Percentiles rank a stretch among this genome's conserved stretches.
These are phyloP conservation scores for Aspergillus hiratsukae DNA, from an alignment of 2,329 filamentous ascomycete genomes.

Conservation along the genomic window DNA sequence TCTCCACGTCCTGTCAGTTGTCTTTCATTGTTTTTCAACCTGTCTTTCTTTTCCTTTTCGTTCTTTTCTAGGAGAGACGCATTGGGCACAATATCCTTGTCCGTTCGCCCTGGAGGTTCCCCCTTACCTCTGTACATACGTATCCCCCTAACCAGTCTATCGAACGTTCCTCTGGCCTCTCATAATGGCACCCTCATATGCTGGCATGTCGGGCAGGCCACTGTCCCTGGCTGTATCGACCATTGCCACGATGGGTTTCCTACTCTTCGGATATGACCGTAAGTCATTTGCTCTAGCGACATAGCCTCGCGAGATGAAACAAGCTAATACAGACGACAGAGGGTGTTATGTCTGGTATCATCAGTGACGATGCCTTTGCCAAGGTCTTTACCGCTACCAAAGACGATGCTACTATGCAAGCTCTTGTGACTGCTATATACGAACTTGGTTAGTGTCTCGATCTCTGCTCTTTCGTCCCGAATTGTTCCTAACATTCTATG, in stretches of 20 bases:
- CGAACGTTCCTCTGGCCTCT: background rate
- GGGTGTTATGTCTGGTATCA: constrained; percentile 40
- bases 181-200: constrained; percentile 51
- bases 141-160: background rate
- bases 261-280: constrained; percentile 58
- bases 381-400: constrained; percentile 32
- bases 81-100: background rate
- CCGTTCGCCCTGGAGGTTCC: background rate
- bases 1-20: constrained; percentile 14
- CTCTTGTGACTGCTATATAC: constrained; percentile 29
- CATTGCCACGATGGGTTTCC: constrained; percentile 61
- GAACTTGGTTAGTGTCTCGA: constrained; percentile 20
- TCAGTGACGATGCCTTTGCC: constrained; percentile 29
- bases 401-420: constrained; percentile 37
- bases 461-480: background rate
- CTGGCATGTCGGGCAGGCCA: constrained; percentile 55
- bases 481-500: background rate
- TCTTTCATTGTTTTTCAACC: constrained; percentile 12
- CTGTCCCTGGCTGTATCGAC: constrained; percentile 56
- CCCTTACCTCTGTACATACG: background rate
- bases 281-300: constrained; percentile 13
- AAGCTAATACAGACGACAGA: constrained; percentile 15
- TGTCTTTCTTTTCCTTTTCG: constrained; percentile 4
- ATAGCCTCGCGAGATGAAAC: background rate
- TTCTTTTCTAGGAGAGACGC: background rate